These are phyloP conservation scores for Trypethelium eluteriae DNA, from an alignment of 495 filamentous ascomycete genomes.

Conservation along the genomic window DNA sequence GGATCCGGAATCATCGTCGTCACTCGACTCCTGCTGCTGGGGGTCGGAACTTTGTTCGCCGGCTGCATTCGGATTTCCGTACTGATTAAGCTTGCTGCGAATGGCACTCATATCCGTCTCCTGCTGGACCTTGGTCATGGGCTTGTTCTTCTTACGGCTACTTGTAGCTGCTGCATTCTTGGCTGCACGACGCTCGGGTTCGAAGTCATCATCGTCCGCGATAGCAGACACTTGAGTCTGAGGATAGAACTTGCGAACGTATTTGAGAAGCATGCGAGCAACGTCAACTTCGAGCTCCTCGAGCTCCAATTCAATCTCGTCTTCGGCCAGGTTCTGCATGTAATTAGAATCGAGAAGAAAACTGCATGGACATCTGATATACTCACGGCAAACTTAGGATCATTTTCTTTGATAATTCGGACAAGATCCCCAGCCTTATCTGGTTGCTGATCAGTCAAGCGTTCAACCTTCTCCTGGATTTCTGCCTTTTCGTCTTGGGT, in stretches of 20 bases:
- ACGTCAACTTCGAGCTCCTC: constrained; percentile 70
- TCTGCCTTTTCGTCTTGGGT: constrained; percentile 76
- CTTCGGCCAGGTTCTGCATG: constrained; percentile 58
- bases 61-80: constrained; percentile 4
- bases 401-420: constrained; percentile 83
- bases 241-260: constrained; percentile 53
- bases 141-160: constrained; percentile 95
- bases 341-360: neutral
- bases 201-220: constrained; percentile 38
- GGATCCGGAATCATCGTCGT: constrained; percentile 32
- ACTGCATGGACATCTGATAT: neutral
- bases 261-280: constrained; percentile 64
- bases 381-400: constrained; percentile 62
- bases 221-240: constrained; percentile 17
- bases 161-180: constrained; percentile 41
- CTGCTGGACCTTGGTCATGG: constrained; percentile 92
- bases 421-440: constrained; percentile 68
- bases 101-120: constrained; percentile 79
- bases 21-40: constrained; percentile 31
- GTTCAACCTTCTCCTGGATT: constrained; percentile 69
- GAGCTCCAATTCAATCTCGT: constrained; percentile 86
- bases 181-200: constrained; percentile 35
- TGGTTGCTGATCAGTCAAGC: constrained; percentile 51
- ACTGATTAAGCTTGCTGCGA: constrained; percentile 45
- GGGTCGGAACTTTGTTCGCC: constrained; percentile 25